phyloP scores from a whole-genome alignment of 169 alveolate species.

The Plasmodium fragile region DNA sequence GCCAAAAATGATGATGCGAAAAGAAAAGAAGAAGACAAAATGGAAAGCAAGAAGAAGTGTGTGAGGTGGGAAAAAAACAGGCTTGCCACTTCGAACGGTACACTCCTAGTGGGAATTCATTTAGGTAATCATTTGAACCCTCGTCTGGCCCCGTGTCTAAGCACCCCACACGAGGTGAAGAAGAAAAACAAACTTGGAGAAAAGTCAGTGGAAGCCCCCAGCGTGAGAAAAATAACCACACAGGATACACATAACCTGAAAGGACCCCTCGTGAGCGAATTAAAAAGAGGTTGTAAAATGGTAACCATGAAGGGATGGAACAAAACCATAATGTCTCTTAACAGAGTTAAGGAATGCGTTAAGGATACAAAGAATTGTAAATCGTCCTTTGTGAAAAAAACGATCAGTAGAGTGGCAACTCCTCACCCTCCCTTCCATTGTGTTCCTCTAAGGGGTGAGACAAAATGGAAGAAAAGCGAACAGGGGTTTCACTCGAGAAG shows the following conservation, averaged over 20 bases:
- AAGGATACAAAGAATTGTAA: background rate
- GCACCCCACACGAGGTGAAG: background rate
- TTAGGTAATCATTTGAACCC: background rate
- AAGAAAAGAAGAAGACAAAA: background rate
- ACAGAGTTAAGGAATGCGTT: background rate
- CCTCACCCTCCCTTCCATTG: background rate
- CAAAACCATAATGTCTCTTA: background rate
- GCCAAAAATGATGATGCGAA: background rate
- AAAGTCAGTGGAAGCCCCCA: background rate
- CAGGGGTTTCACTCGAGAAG: background rate
- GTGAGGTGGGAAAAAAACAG: background rate
- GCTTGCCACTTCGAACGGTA: background rate
- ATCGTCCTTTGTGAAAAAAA: background rate
- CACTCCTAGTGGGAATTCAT: background rate
- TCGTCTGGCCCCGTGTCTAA: background rate
- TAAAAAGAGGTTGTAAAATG: background rate
- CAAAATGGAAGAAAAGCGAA: background rate
- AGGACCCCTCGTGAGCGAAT: background rate
- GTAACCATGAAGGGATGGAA: background rate
- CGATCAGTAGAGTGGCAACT: background rate
- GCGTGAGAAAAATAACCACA: background rate
- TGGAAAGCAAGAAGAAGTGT: background rate
- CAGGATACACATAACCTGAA: background rate
- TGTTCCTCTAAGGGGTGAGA: background rate
- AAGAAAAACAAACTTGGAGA: background rate